Evolutionary conservation across 208 protist genomes (phyloP).

Genomic region (Crithidia sp.): DNA sequence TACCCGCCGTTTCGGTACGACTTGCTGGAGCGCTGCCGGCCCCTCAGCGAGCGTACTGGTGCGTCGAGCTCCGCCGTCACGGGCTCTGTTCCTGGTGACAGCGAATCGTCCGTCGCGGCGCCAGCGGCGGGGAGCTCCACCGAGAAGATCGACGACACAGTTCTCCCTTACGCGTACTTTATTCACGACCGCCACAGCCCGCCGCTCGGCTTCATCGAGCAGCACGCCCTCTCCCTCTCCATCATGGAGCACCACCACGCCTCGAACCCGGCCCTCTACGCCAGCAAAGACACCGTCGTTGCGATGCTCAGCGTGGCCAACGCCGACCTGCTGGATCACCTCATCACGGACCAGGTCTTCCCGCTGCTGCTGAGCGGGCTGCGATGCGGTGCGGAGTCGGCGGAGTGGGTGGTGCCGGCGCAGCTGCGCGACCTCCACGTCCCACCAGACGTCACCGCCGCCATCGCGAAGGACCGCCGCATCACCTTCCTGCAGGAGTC

Average conservation of each 20-base stretch:
- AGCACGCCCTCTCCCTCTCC: constrained; percentile 72
- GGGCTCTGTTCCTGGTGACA: constrained; percentile 8
- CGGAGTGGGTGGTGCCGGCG: constrained; percentile 34
- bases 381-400: constrained; percentile 3
- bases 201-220: constrained; percentile 76
- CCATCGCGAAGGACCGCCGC: constrained; percentile 60
- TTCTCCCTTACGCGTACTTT: constrained; percentile 68
- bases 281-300: constrained; percentile 42
- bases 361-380: constrained; percentile 41
- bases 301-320: constrained; percentile 58
- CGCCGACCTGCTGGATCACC: constrained; percentile 60
- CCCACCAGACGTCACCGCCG: constrained; percentile 41
- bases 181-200: constrained; percentile 73
- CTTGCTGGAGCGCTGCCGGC: constrained; percentile 47
- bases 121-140: background rate
- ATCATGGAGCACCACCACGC: constrained; percentile 69
- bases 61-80: too few species aligned
- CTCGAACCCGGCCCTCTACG: constrained; percentile 51
- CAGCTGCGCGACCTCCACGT: constrained; percentile 50
- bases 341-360: constrained; percentile 50
- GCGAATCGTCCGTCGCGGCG: constrained; percentile 3
- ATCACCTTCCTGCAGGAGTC: constrained; percentile 50
- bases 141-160: constrained; percentile 7
- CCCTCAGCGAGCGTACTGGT: constrained; percentile 1
- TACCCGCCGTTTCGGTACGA: constrained; percentile 63